Base-by-base conservation (phyloP, 305 asterid genomes). In the Fraxinus xanthoxyloides region DNA sequence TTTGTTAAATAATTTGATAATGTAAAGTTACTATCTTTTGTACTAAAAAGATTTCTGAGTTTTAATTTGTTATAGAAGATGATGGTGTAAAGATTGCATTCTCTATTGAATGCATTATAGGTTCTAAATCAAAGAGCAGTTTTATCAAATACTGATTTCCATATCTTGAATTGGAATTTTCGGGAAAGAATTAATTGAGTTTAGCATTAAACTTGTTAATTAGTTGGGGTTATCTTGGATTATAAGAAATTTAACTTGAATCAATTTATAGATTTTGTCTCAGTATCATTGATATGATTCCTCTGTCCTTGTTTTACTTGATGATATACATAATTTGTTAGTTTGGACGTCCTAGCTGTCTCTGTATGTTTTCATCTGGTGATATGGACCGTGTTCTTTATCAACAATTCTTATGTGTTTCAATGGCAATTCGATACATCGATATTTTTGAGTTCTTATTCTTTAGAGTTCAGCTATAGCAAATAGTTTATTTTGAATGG, bases 281-380 rank as follows among this genome's bases (percentile, higher is more conserved):
- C n/a, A n/a, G n/a, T n/a, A n/a, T n/a, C n/a, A n/a, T n/a, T n/a
- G n/a, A n/a, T n/a, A n/a, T n/a, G n/a, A n/a, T n/a, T n/a, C n/a
- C n/a, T n/a, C n/a, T n/a, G 43, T 46, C 30, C 70, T 32, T 61
- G 79, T 70, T 77, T 51, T 24, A n/a, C 46, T 61, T 80, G 46
- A n/a, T 72, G 40, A 80, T 76, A 30, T 24, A 26, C n/a, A 12
- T 54, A 76, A 28, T 63, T 36, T 43, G 48, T 17, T 82, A 56
- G 6, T 83, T 40, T 15, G 5, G 26, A 23, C 80, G 13, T 77
- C 80, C 72, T 36, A 30, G 59, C 35, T 38, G 30, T 1, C 24
- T 51, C 21, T 8, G 38, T 24, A 59, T 40, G 26, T 31, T 77
- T 48, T 76, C 46, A 59, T 59, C 69, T 59, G 8, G 69, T 59